Percentiles rank a stretch among this genome's conserved stretches.
These are phyloP conservation scores for Paraphoma sp. DNA, from an alignment of 2,329 filamentous ascomycete species.

Conservation along the genomic window DNA sequence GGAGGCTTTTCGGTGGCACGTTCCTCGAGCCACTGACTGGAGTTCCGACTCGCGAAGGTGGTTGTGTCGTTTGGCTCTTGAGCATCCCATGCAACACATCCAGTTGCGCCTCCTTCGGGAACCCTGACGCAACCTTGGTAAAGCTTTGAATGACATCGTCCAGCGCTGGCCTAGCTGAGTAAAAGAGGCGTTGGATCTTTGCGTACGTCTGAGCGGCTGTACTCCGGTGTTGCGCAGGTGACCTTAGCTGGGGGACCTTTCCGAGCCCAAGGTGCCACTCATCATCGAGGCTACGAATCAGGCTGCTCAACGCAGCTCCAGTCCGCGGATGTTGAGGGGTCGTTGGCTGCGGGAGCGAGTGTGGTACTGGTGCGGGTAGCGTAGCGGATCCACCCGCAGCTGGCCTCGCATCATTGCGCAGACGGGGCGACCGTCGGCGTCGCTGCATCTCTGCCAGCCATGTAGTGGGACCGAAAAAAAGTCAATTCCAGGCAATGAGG, in stretches of 20 bases:
- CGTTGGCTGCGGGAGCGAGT: neutral
- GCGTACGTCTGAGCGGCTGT: constrained; percentile 18
- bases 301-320: constrained; percentile 20
- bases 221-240: neutral
- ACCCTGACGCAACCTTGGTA: constrained; percentile 6
- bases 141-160: constrained; percentile 25
- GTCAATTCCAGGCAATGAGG: neutral
- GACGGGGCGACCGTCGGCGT: constrained; percentile 7
- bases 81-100: constrained; percentile 19
- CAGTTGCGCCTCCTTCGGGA: constrained; percentile 6
- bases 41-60: constrained; percentile 4
- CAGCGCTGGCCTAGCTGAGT: constrained; percentile 12
- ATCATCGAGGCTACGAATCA: constrained; percentile 27
- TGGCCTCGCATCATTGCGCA: constrained; percentile 1
- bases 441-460: neutral
- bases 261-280: constrained; percentile 29
- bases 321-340: constrained; percentile 22
- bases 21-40: neutral
- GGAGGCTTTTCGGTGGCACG: constrained; percentile 12
- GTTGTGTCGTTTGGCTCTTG: constrained; percentile 1
- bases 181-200: constrained; percentile 30
- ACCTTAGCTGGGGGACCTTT: neutral
- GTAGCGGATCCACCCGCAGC: constrained; percentile 14
- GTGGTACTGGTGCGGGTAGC: constrained; percentile 5
- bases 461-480: neutral